Conservation (phyloP, 2,329 filamentous ascomycete species). For the Chrysoporthe austroafricana region DNA sequence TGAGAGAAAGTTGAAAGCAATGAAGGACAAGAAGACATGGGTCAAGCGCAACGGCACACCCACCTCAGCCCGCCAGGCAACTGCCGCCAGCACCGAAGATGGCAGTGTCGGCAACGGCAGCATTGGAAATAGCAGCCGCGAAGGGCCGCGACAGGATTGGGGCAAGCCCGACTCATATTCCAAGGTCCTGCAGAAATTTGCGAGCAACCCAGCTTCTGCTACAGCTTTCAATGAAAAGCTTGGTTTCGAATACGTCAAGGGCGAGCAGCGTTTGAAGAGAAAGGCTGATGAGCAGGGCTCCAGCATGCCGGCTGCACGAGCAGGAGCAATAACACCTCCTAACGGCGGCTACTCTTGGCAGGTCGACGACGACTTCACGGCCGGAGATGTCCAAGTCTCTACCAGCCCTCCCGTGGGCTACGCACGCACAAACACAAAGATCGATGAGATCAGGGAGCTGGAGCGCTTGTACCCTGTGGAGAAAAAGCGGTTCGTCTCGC, state of each 20-base stretch:
- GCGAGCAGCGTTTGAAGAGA: slow-evolving; percentile 12
- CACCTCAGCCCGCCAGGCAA: slow-evolving; percentile 40
- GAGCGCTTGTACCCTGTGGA: slow-evolving; percentile 31
- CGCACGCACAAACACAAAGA: slow-evolving; percentile 40
- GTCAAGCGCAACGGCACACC: slow-evolving; percentile 40
- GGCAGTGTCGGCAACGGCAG: not conserved
- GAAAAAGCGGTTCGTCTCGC: slow-evolving; percentile 15
- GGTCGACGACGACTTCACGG: slow-evolving; percentile 62
- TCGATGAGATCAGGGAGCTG: slow-evolving; percentile 42
- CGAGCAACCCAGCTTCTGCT: slow-evolving; percentile 10
- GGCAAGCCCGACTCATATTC: slow-evolving; percentile 20
- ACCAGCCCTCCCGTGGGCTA: slow-evolving; percentile 57
- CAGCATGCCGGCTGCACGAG: slow-evolving; percentile 17
- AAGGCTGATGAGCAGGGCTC: slow-evolving; percentile 3
- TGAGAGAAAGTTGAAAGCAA: slow-evolving; percentile 32
- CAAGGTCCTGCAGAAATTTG: slow-evolving; percentile 9
- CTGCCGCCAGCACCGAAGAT: slow-evolving; percentile 7
- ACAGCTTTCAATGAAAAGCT: slow-evolving; percentile 14
- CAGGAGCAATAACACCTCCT: slow-evolving; percentile 32
- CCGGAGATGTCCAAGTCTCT: slow-evolving; percentile 58
- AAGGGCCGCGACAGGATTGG: slow-evolving; percentile 32
- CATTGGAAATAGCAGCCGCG: slow-evolving; percentile 38
- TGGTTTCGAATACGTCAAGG: slow-evolving; percentile 11
- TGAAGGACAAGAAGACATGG: slow-evolving; percentile 40
- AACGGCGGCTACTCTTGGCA: slow-evolving; percentile 61